Conservation (phyloP, 1,284 basidiomycete species). For the Mycena citricolor region DNA sequence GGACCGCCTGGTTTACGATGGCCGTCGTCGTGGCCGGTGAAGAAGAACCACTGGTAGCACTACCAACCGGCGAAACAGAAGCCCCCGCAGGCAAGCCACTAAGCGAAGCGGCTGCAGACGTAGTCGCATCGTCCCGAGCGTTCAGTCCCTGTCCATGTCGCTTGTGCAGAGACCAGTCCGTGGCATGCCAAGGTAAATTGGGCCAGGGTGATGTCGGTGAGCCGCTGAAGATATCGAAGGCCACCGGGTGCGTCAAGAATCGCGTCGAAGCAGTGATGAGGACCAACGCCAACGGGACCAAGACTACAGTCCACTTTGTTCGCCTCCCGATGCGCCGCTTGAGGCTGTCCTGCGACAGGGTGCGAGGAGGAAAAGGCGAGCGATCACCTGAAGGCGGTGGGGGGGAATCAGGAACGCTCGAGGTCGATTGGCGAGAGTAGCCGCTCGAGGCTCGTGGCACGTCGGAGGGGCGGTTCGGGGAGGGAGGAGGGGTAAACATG, state of each 20-base stretch:
- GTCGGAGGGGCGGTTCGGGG: slow-evolving; percentile 7
- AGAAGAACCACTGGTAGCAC: slow-evolving; percentile 13
- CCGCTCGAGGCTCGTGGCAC: not conserved
- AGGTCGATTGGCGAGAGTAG: not conserved
- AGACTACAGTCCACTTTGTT: slow-evolving; percentile 38
- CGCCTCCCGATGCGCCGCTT: slow-evolving; percentile 45
- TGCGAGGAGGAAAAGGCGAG: slow-evolving; percentile 1
- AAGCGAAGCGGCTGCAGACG: slow-evolving; percentile 14
- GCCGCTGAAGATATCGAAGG: slow-evolving; percentile 44
- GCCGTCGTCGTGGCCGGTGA: slow-evolving; percentile 16
- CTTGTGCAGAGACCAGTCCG: slow-evolving; percentile 43
- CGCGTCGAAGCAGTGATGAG: slow-evolving; percentile 53
- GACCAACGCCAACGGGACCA: slow-evolving; percentile 54
- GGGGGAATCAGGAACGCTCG: too few relatives aligned
- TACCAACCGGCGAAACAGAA: slow-evolving; percentile 12
- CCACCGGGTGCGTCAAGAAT: slow-evolving; percentile 46
- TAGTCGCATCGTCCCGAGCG: slow-evolving; percentile 28
- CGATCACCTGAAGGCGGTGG: too few relatives aligned
- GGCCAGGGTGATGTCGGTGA: slow-evolving; percentile 21
- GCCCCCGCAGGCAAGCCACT: slow-evolving; percentile 1
- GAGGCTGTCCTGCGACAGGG: slow-evolving; percentile 14
- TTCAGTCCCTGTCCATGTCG: slow-evolving; percentile 33
- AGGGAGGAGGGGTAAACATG: slow-evolving; percentile 25
- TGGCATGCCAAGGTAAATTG: slow-evolving; percentile 9
- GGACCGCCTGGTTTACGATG: slow-evolving; percentile 29